Conservation (phyloP, 179 eudicot species). For the Amaranthus tricolor region DNA sequence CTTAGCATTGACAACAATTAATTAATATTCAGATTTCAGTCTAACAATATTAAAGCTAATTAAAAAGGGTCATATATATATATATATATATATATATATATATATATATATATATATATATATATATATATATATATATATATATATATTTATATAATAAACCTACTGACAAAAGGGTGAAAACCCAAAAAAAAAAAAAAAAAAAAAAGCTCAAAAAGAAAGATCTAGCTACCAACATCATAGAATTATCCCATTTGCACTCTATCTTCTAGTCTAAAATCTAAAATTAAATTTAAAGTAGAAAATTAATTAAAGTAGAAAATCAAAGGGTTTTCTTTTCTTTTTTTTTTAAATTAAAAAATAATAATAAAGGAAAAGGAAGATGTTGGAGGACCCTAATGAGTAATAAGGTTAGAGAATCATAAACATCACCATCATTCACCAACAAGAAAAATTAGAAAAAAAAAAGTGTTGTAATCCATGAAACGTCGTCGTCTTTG, state of each 20-base stretch:
- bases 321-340: slow-evolving; percentile 1
- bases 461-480: slow-evolving; percentile 16
- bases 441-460: slow-evolving; percentile 4
- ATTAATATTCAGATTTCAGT: slow-evolving; percentile 1
- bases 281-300: not conserved
- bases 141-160: not conserved
- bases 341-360: not conserved
- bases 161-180: slow-evolving; percentile 26
- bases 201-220: not conserved
- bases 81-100: not conserved
- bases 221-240: slow-evolving; percentile 11
- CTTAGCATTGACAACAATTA: slow-evolving; percentile 8
- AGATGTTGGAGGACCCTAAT: slow-evolving; percentile 23
- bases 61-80: not conserved
- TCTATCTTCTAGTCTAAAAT: slow-evolving; percentile 25
- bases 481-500: slow-evolving; percentile 36
- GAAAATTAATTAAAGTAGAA: slow-evolving; percentile 4
- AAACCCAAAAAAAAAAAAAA: not conserved
- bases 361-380: slow-evolving; percentile 21
- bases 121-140: not conserved
- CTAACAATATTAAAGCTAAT: slow-evolving; percentile 17
- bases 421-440: slow-evolving; percentile 37
- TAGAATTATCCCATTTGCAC: slow-evolving; percentile 35
- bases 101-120: not conserved
- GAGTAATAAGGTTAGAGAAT: slow-evolving; percentile 25